Evolutionary conservation across 2,329 filamentous ascomycete genomes (phyloP).

Genomic region (Arthrocladium fulminans): DNA sequence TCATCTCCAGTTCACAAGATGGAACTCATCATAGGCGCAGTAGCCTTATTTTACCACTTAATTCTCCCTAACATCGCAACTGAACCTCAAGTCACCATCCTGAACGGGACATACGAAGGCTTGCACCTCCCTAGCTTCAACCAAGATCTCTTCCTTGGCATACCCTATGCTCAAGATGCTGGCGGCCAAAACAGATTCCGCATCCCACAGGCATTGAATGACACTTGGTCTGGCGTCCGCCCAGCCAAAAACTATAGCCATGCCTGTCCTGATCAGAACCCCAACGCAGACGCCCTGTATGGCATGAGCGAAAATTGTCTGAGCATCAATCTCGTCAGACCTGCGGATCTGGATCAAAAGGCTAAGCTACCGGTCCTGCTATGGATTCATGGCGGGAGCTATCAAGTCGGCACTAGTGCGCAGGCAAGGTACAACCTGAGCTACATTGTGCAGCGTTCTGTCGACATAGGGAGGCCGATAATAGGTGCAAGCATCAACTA

Average conservation of each 20-base stretch:
- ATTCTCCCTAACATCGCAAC: neutral
- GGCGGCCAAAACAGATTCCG: slow-evolving; percentile 45
- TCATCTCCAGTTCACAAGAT: neutral
- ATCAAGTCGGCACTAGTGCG: slow-evolving; percentile 31
- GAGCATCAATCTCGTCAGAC: slow-evolving; percentile 34
- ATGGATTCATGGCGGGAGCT: slow-evolving; percentile 34
- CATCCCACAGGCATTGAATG: slow-evolving; percentile 42
- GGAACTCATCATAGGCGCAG: neutral
- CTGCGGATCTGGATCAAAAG: slow-evolving; percentile 12
- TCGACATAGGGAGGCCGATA: slow-evolving; percentile 11
- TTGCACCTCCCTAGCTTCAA: slow-evolving; percentile 32
- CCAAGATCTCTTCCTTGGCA: slow-evolving; percentile 38
- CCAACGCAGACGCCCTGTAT: neutral
- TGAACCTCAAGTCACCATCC: slow-evolving; percentile 8
- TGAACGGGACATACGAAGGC: slow-evolving; percentile 43
- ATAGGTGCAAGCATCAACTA: slow-evolving; percentile 31
- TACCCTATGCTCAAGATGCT: slow-evolving; percentile 32
- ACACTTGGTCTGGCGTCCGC: slow-evolving; percentile 34
- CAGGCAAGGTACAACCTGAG: neutral
- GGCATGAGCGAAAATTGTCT: slow-evolving; percentile 31
- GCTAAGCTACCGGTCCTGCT: slow-evolving; percentile 29
- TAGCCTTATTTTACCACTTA: neutral
- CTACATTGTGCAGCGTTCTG: slow-evolving; percentile 3
- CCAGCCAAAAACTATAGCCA: slow-evolving; percentile 39
- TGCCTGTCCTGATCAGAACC: slow-evolving; percentile 41